Percentiles rank a stretch among this genome's conserved stretches.
Evolutionary conservation across 768 basidiomycete genomes (phyloP).

Genomic region (Boletus pseudopeckii): DNA sequence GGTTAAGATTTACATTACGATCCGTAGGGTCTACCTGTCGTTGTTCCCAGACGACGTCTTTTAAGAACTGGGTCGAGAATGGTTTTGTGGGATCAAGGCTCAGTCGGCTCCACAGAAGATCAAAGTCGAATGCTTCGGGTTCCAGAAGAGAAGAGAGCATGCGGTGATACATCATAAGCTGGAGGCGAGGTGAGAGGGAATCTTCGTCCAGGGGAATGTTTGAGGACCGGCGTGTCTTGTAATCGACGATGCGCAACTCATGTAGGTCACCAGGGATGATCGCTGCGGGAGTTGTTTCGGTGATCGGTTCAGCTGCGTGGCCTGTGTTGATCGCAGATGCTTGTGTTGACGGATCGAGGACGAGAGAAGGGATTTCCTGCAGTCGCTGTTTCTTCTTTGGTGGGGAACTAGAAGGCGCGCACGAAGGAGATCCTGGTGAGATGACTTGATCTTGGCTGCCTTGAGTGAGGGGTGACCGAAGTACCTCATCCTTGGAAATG

Average conservation of each 20-base stretch:
- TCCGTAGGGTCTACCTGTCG: conserved; percentile 19
- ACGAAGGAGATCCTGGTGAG: conserved; percentile 12
- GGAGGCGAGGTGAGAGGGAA: conserved; percentile 55
- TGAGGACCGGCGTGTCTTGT: conserved; percentile 58
- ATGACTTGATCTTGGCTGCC: neutral
- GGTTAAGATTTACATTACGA: conserved; percentile 27
- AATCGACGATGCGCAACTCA: conserved; percentile 54
- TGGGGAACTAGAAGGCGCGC: conserved; percentile 22
- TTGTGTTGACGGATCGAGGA: neutral
- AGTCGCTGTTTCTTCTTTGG: conserved; percentile 28
- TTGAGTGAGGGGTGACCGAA: conserved; percentile 14
- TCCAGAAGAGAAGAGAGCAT: conserved; percentile 55
- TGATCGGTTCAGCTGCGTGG: neutral
- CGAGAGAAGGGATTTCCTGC: conserved; percentile 3
- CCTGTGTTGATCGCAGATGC: neutral
- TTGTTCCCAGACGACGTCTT: conserved; percentile 20
- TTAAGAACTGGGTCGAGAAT: conserved; percentile 52
- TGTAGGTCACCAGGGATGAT: conserved; percentile 1
- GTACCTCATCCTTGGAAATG: conserved; percentile 51
- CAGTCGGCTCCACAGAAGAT: conserved; percentile 47
- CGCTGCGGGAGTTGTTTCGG: neutral
- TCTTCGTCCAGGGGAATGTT: conserved; percentile 58
- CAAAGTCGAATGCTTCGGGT: conserved; percentile 46
- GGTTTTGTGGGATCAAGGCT: conserved; percentile 39
- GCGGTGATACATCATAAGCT: conserved; percentile 75